Percentiles rank a stretch among this genome's conserved stretches.
Conservation (phyloP, 2,329 filamentous ascomycete species). For the Colletotrichum endophyticum region DNA sequence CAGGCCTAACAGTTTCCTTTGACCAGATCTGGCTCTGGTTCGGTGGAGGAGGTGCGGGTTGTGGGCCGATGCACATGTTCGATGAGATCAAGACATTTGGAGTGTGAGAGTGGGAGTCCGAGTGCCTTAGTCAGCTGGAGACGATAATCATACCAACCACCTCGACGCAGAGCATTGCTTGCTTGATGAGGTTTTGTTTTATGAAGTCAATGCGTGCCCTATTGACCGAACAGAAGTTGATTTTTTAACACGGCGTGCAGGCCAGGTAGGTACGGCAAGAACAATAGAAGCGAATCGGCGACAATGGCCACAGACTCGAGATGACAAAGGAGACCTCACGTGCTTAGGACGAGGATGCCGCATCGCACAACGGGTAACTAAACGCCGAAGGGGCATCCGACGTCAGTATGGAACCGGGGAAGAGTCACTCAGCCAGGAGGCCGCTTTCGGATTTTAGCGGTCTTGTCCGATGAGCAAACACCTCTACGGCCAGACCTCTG, state of each 20-base stretch:
- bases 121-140: background rate
- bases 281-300: background rate
- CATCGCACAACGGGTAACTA: background rate
- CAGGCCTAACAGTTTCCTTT: background rate
- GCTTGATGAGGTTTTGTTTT: background rate
- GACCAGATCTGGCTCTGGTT: conserved; percentile 1
- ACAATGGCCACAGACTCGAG: background rate
- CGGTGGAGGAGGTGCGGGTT: background rate
- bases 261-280: background rate
- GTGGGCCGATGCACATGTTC: conserved; percentile 12
- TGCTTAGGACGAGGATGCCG: background rate
- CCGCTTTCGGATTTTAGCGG: conserved; percentile 4
- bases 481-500: background rate
- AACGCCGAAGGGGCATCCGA: background rate
- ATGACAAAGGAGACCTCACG: background rate
- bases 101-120: background rate
- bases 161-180: background rate
- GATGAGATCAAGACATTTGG: conserved; percentile 13
- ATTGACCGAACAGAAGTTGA: background rate
- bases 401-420: background rate
- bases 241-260: no score
- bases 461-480: background rate
- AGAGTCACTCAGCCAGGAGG: background rate
- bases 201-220: background rate
- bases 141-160: background rate